These are phyloP conservation scores for Nadsonia fulvescens DNA, from an alignment of 805 yeast genomes.

Conservation along the genomic window DNA sequence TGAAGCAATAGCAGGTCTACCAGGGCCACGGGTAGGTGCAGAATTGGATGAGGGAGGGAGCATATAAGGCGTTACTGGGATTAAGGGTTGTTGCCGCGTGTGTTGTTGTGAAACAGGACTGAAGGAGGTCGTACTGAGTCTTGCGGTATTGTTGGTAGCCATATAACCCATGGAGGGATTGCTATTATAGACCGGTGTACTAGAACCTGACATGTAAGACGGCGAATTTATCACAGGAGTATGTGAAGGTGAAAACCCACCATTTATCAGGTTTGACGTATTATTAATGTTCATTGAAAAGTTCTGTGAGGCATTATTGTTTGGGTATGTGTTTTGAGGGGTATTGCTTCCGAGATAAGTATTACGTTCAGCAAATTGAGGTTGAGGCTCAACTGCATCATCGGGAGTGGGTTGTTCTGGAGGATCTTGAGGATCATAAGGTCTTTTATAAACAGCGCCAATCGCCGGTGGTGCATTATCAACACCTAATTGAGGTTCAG, in stretches of 20 bases:
- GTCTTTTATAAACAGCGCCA: slow-evolving; percentile 76
- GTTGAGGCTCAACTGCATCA: slow-evolving; percentile 6
- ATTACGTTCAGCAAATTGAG: slow-evolving; percentile 1
- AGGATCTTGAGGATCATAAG: slow-evolving; percentile 63
- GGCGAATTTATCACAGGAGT: slow-evolving; percentile 1
- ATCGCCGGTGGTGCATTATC: slow-evolving; percentile 85
- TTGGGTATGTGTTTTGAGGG: slow-evolving; percentile 6
- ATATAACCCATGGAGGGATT: background rate
- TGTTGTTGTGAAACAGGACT: slow-evolving; percentile 6
- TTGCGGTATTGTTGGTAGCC: slow-evolving; percentile 1
- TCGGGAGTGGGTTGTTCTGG: slow-evolving; percentile 45
- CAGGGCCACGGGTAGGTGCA: too few relatives aligned
- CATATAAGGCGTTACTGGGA: too few relatives aligned
- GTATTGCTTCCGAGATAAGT: slow-evolving; percentile 8
- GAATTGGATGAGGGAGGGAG: too few relatives aligned
- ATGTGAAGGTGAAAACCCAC: slow-evolving; percentile 11
- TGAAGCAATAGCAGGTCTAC: too few relatives aligned
- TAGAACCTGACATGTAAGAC: background rate
- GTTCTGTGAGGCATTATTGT: background rate
- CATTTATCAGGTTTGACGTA: slow-evolving; percentile 7
- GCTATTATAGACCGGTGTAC: slow-evolving; percentile 2
- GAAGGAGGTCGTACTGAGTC: slow-evolving; percentile 5
- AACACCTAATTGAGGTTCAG: slow-evolving; percentile 67
- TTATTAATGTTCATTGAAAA: too few relatives aligned
- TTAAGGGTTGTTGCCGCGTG: slow-evolving; percentile 5